A percentile compares a stretch with the other conserved stretches of the same genome.
Conservation (phyloP, 257 asterid species). For the Ilex aquifolium region DNA sequence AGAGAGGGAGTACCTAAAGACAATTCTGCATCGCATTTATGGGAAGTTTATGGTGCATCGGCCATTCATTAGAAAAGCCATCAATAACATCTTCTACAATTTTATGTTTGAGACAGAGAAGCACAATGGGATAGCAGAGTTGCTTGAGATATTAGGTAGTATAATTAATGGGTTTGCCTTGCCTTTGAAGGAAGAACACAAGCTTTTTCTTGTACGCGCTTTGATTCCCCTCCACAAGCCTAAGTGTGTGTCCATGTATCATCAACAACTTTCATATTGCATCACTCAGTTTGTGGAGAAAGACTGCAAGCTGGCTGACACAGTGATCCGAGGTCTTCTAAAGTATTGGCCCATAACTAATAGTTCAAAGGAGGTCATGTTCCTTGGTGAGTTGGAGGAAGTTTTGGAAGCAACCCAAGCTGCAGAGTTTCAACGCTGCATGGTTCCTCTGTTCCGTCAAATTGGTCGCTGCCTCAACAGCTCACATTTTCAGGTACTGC, state of each 20-base stretch:
- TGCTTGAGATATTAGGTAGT: conserved; percentile 40
- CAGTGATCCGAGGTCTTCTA: conserved; percentile 32
- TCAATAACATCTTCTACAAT: conserved; percentile 47
- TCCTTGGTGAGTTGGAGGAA: conserved; percentile 43
- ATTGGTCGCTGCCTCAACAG: conserved; percentile 37
- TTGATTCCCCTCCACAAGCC: conserved; percentile 45
- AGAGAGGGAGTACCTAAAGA: conserved; percentile 61
- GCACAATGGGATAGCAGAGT: conserved; percentile 41
- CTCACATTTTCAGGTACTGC: conserved; percentile 39
- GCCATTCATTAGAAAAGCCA: conserved; percentile 58
- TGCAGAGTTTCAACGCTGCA: conserved; percentile 32
- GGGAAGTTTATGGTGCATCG: conserved; percentile 64
- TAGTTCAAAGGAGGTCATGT: conserved; percentile 37
- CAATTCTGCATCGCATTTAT: conserved; percentile 45
- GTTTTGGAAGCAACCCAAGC: conserved; percentile 36
- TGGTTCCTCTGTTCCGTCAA: conserved; percentile 34
- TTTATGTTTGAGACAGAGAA: conserved; percentile 55
- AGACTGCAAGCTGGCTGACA: conserved; percentile 32
- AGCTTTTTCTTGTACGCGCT: conserved; percentile 36
- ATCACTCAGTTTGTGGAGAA: conserved; percentile 34
- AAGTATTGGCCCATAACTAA: conserved; percentile 45
- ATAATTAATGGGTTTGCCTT: conserved; percentile 39
- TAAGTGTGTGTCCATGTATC: conserved; percentile 26
- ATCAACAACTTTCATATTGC: conserved; percentile 35
- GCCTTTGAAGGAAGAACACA: conserved; percentile 43